Conservation (phyloP, 139 green algal genomes). For the Raphidocelis subcapitata region DNA sequence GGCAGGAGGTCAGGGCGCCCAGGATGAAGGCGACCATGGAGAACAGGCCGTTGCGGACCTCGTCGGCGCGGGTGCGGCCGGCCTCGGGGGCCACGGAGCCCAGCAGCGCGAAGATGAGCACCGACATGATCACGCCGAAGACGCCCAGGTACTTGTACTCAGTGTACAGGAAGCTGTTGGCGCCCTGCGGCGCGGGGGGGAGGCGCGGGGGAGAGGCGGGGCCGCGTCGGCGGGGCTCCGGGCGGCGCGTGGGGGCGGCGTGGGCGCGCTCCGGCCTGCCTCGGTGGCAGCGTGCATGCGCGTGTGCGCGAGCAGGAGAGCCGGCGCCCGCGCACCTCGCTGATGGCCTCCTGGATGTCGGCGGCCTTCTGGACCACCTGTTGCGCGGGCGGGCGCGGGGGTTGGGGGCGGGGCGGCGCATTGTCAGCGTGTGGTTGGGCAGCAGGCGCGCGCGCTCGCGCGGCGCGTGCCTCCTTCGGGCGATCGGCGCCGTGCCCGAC, state of each 20-base stretch:
- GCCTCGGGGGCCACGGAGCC: constrained; percentile 68
- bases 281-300: too few relatives aligned
- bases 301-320: too few relatives aligned
- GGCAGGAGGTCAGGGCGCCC: constrained; percentile 86
- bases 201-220: too few relatives aligned
- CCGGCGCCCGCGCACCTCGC: too few relatives aligned
- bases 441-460: neutral
- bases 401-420: neutral
- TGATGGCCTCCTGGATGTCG: constrained; percentile 91
- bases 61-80: constrained; percentile 48
- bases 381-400: neutral
- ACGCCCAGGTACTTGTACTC: constrained; percentile 94
- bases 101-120: constrained; percentile 94
- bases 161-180: constrained; percentile 91
- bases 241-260: too few relatives aligned
- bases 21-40: constrained; percentile 92
- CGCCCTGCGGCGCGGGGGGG: too few relatives aligned
- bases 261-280: too few relatives aligned
- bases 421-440: neutral
- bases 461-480: too few relatives aligned
- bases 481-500: too few relatives aligned
- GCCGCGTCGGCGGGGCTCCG: too few relatives aligned
- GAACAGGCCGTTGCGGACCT: constrained; percentile 89
- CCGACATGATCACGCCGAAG: constrained; percentile 89
- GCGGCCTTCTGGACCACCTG: constrained; percentile 85